phyloP scores from a whole-genome alignment of 148 eudicot species.

The Camellia sinensis region DNA sequence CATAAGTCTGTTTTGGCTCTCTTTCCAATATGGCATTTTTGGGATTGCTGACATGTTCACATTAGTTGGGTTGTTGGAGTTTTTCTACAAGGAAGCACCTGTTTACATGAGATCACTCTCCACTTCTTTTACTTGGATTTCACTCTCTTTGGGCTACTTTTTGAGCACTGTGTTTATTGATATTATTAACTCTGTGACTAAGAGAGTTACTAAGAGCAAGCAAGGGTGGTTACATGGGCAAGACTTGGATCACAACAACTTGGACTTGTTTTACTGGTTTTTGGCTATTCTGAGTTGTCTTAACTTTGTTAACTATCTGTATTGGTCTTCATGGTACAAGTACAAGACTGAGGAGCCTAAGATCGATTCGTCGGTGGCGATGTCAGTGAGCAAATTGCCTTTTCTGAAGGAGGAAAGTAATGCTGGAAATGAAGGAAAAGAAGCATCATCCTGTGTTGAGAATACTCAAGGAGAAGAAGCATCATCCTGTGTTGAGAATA shows the following conservation, averaged over 20 bases:
- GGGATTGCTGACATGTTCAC: conserved; percentile 59
- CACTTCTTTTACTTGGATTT: conserved; percentile 48
- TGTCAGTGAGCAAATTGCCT: background rate
- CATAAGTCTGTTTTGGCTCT: conserved; percentile 47
- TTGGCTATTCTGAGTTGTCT: conserved; percentile 40
- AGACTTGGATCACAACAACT: conserved; percentile 27
- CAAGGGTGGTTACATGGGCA: conserved; percentile 49
- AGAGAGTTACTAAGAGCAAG: conserved; percentile 25
- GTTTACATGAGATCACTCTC: conserved; percentile 44
- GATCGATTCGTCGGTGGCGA: background rate
- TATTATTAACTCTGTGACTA: conserved; percentile 34
- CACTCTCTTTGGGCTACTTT: conserved; percentile 47
- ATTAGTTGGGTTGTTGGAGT: conserved; percentile 45
- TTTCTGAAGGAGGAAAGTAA: background rate
- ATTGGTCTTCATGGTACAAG: conserved; percentile 54
- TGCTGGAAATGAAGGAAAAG: background rate
- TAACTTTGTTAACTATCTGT: conserved; percentile 40
- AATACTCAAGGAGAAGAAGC: background rate
- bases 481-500: background rate
- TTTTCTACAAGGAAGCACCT: conserved; percentile 55
- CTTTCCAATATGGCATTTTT: conserved; percentile 46
- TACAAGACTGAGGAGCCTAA: conserved; percentile 35
- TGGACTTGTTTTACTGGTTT: conserved; percentile 51
- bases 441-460: background rate
- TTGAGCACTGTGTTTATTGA: conserved; percentile 42